phyloP scores from a whole-genome alignment of 108 stramenopile species.

The Pelagomonas calceolata region DNA sequence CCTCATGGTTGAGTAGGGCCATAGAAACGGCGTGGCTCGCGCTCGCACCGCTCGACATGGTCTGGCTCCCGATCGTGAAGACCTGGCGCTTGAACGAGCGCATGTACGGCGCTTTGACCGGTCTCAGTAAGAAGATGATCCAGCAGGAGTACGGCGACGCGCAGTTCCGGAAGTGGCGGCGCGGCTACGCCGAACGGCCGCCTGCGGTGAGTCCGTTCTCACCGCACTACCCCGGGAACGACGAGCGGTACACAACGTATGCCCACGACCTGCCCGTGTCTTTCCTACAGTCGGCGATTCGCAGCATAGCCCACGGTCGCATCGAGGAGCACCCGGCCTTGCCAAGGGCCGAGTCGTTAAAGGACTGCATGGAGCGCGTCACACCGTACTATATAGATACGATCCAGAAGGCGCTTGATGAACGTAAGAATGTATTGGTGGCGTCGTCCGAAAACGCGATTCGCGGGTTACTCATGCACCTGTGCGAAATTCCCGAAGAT shows the following conservation, averaged over 20 bases:
- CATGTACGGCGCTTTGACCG: conserved; percentile 71
- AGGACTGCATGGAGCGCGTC: conserved; percentile 76
- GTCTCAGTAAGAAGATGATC: conserved; percentile 82
- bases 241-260: conserved; percentile 65
- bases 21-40: conserved; percentile 69
- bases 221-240: conserved; percentile 72
- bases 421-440: conserved; percentile 87
- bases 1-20: conserved; percentile 85
- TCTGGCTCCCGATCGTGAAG: conserved; percentile 85
- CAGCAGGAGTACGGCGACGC: conserved; percentile 73
- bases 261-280: conserved; percentile 61
- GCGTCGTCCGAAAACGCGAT: conserved; percentile 95
- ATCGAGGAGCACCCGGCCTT: conserved; percentile 58
- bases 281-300: conserved; percentile 54
- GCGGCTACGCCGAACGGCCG: conserved; percentile 66
- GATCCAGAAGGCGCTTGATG: conserved; percentile 68
- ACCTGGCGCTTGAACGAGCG: conserved; percentile 85
- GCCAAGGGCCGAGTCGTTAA: conserved; percentile 75
- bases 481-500: conserved; percentile 87
- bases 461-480: conserved; percentile 89
- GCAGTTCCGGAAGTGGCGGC: conserved; percentile 82
- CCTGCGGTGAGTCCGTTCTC: conserved; percentile 68
- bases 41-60: conserved; percentile 73
- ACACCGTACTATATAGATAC: conserved; percentile 76
- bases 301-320: conserved; percentile 57